These are phyloP conservation scores for Shiraia bambusicola DNA, from an alignment of 2,329 filamentous ascomycete species.

Conservation along the genomic window DNA sequence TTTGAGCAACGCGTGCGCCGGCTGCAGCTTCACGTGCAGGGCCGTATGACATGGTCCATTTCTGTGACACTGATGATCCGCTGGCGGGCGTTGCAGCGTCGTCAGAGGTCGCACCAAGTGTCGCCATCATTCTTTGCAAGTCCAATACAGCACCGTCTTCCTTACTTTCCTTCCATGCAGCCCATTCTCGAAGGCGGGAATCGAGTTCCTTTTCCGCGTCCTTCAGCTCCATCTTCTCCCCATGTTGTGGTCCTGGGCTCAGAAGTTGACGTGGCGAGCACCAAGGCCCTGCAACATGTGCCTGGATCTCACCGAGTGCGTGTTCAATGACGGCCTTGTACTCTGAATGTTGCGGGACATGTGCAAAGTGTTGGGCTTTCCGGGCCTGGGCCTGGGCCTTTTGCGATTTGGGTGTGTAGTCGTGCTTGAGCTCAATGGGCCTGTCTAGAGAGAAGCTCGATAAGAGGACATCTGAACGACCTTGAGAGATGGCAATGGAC, in stretches of 20 bases:
- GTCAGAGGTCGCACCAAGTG: slow-evolving; percentile 27
- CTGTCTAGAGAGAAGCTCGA: slow-evolving; percentile 49
- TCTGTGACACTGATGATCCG: slow-evolving; percentile 17
- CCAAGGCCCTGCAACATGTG: slow-evolving; percentile 28
- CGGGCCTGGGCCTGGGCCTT: slow-evolving; percentile 49
- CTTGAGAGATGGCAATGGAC: slow-evolving; percentile 69
- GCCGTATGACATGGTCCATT: slow-evolving; percentile 30
- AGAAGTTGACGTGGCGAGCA: slow-evolving; percentile 29
- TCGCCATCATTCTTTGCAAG: slow-evolving; percentile 40
- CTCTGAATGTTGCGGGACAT: slow-evolving; percentile 37
- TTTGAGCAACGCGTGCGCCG: slow-evolving; percentile 9
- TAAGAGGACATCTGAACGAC: slow-evolving; percentile 48
- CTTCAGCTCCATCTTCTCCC: slow-evolving; percentile 20
- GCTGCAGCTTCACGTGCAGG: slow-evolving; percentile 19
- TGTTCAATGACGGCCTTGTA: slow-evolving; percentile 43
- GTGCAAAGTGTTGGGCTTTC: slow-evolving; percentile 24
- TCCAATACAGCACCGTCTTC: slow-evolving; percentile 29
- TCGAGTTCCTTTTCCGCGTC: slow-evolving; percentile 34
- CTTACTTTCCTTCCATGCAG: slow-evolving; percentile 22
- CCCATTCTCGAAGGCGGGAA: slow-evolving; percentile 33
- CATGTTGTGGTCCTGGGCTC: slow-evolving; percentile 15
- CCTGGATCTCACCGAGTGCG: slow-evolving; percentile 41
- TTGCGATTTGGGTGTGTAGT: slow-evolving; percentile 54
- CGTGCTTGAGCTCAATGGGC: slow-evolving; percentile 54
- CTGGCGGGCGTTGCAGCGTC: slow-evolving; percentile 17